Conservation (phyloP, 2,329 filamentous ascomycete species). For the Fusarium humuli region DNA sequence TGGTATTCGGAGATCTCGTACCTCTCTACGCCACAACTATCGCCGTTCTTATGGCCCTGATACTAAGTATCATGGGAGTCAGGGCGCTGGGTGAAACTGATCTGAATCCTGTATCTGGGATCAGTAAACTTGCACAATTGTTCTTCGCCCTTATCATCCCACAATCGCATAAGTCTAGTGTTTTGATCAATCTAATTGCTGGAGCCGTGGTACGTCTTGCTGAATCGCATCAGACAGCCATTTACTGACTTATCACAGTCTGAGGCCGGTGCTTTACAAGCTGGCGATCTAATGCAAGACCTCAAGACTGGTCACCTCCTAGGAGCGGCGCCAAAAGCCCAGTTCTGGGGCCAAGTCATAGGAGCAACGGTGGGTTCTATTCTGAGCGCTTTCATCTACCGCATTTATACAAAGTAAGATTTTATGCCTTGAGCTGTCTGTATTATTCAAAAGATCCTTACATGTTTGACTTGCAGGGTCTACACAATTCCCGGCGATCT, state of each 20-base stretch:
- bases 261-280: constrained; percentile 81
- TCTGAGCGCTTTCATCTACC: constrained; percentile 87
- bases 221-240: neutral
- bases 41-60: constrained; percentile 85
- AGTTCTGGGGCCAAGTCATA: constrained; percentile 97
- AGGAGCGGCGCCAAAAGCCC: constrained; percentile 90
- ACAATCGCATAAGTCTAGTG: constrained; percentile 79
- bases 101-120: constrained; percentile 94
- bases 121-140: constrained; percentile 95
- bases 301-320: constrained; percentile 95
- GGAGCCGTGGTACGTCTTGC: constrained; percentile 74
- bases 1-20: constrained; percentile 86
- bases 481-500: constrained; percentile 89
- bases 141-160: constrained; percentile 94
- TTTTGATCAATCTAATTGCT: constrained; percentile 95
- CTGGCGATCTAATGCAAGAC: constrained; percentile 96
- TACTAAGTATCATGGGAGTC: constrained; percentile 80
- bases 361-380: constrained; percentile 88
- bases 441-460: constrained; percentile 5
- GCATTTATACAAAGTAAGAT: constrained; percentile 77
- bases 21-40: constrained; percentile 80
- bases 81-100: constrained; percentile 84
- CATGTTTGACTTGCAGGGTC: constrained; percentile 63
- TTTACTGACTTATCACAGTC: constrained; percentile 47
- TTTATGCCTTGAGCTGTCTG: neutral